Conservation (phyloP, 192 early-diverging fungal species). For the Coemansia sp. region DNA sequence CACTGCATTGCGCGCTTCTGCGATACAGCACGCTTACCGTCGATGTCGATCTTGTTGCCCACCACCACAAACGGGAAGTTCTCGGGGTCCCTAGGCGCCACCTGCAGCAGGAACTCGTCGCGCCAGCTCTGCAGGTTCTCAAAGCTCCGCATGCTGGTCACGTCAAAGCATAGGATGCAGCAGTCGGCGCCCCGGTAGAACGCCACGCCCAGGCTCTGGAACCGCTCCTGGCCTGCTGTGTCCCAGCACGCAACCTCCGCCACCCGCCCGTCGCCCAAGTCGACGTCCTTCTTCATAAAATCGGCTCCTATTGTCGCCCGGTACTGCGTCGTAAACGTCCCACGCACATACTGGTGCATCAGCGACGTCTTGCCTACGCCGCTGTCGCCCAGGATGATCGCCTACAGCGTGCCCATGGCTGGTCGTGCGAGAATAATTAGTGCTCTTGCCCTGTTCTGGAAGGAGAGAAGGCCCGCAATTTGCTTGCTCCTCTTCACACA, state of each 20-base stretch:
- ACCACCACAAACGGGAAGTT: conserved; percentile 99
- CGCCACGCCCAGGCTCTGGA: conserved; percentile 97
- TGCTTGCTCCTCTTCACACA: neutral
- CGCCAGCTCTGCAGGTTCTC: conserved; percentile 97
- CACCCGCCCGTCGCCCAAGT: conserved; percentile 80
- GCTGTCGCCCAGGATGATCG: conserved; percentile 56
- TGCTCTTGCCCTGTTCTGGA: neutral
- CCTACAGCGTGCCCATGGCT: conserved; percentile 17
- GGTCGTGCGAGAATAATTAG: neutral
- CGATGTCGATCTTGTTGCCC: conserved; percentile 99
- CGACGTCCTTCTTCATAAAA: conserved; percentile 97
- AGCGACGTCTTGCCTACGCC: conserved; percentile 97
- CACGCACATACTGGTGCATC: conserved; percentile 99
- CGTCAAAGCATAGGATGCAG: conserved; percentile 96
- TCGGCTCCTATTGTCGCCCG: conserved; percentile 99
- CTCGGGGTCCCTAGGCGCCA: conserved; percentile 89
- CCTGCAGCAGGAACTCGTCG: conserved; percentile 98
- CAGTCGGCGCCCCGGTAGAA: conserved; percentile 99
- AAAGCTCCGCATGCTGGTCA: conserved; percentile 92
- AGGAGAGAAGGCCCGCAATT: neutral
- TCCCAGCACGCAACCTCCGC: conserved; percentile 99
- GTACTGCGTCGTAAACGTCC: conserved; percentile 95
- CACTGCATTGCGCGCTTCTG: conserved; percentile 94
- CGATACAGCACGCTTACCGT: conserved; percentile 87
- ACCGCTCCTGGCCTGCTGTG: conserved; percentile 98